Base-by-base conservation (phyloP, 1,284 basidiomycete species). In the Trametes polyzona region DNA sequence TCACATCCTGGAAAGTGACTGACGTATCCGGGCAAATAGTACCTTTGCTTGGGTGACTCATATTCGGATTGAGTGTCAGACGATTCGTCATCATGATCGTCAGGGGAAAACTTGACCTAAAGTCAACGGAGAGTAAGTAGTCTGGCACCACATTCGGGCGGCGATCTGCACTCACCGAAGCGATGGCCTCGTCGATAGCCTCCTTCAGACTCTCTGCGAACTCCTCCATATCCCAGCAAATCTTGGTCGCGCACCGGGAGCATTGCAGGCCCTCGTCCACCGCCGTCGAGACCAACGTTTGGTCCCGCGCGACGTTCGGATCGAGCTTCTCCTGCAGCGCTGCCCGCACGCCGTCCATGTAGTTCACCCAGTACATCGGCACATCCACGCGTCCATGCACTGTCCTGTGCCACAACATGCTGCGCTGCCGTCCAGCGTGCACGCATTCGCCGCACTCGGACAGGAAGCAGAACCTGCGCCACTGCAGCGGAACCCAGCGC, bases 381-480 rank as follows among this genome's bases (percentile, higher is more conserved):
- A 57, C 59, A 26, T 37, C 43, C 29, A 57, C 35, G 10, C 12
- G 21, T 11, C 33, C 59, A 17, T 37, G 29, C 42, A 42, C 47
- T 26, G 24, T 40, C 37, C 47, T 46, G 23, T 57, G 40, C 59
- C 59, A 61, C 47, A 16, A 30, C 12, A 60, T 36, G 23, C 24
- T 29, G 42, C 41, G 36, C 8, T 43, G 16, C 42, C 55, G 47
- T 12, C 39, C 26, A n/a, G 21, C 35, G 42, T 26, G 24, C 36
- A 39, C 41, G 24, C 51, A 57, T 32, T 57, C 51, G 27, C 48
- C 17, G 39, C 48, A 41, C 29, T 51, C 27, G 10, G 48, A 51
- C 21, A 61, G 56, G 59, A 61, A 61, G 49, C 59, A 58, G 49
- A 57, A 44, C 41, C 52, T 33, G 49, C 50, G 48, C 59, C 55